A percentile compares a stretch with the other conserved stretches of the same genome.
These are phyloP conservation scores for Botrytis galanthina DNA, from an alignment of 2,329 filamentous ascomycete species.

Conservation along the genomic window DNA sequence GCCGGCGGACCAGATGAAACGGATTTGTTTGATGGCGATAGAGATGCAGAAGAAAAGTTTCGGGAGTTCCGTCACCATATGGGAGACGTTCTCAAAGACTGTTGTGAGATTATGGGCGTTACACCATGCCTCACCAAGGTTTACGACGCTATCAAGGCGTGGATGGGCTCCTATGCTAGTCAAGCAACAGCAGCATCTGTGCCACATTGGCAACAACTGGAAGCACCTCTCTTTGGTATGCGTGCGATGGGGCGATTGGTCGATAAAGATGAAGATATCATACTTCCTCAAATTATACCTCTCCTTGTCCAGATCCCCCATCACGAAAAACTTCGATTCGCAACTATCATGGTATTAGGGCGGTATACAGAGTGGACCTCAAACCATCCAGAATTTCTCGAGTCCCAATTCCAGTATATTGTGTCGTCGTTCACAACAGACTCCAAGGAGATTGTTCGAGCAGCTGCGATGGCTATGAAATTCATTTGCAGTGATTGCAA, in stretches of 20 bases:
- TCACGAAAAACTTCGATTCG: conserved; percentile 97
- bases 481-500: conserved; percentile 97
- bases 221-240: conserved; percentile 93
- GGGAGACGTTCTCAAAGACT: conserved; percentile 96
- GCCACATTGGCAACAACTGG: conserved; percentile 93
- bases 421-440: conserved; percentile 86
- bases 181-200: conserved; percentile 73
- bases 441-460: conserved; percentile 86
- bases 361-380: conserved; percentile 98
- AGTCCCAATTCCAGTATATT: conserved; percentile 93
- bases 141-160: conserved; percentile 78
- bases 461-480: conserved; percentile 89
- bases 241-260: conserved; percentile 97
- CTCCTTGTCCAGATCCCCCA: conserved; percentile 90
- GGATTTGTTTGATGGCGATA: conserved; percentile 92
- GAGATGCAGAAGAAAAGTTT: conserved; percentile 95
- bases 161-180: conserved; percentile 79
- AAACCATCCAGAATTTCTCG: conserved; percentile 85
- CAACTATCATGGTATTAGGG: conserved; percentile 95
- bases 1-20: conserved; percentile 65
- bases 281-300: conserved; percentile 88
- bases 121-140: conserved; percentile 89
- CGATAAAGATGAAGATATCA: conserved; percentile 78
- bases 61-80: conserved; percentile 94
- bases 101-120: conserved; percentile 92